Percentiles rank a stretch among this genome's conserved stretches.
These are phyloP conservation scores for Astragalus glycyphyllos DNA, from an alignment of 306 rosid genomes.

Conservation along the genomic window DNA sequence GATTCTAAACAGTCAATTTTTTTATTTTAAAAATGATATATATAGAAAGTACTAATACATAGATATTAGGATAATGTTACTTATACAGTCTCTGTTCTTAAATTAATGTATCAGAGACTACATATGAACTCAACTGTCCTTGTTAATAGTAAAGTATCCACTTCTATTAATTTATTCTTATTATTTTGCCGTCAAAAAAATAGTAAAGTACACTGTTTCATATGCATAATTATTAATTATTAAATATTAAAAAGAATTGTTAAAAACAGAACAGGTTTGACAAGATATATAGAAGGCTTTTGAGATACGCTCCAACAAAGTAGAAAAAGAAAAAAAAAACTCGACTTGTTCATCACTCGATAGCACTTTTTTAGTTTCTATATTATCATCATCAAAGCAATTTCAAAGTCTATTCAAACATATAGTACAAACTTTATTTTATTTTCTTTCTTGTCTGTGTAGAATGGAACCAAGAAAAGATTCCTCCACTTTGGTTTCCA, in stretches of 20 bases:
- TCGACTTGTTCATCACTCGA: conserved; percentile 33
- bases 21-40: not conserved
- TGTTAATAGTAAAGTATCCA: not conserved
- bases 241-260: not conserved
- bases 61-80: not conserved
- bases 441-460: conserved; percentile 26
- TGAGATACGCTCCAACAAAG: conserved; percentile 36
- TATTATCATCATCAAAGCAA: no score
- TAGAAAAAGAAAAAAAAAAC: conserved; percentile 19
- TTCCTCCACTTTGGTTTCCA: conserved; percentile 22
- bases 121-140: conserved; percentile 5
- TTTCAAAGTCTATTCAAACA: conserved; percentile 38
- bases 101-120: not conserved
- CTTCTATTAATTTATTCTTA: no score
- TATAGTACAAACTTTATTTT: conserved; percentile 35
- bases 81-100: not conserved
- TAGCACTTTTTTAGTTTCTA: no score
- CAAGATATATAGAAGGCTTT: conserved; percentile 33
- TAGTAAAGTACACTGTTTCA: no score
- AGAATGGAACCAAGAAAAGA: conserved; percentile 32
- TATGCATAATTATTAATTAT: no score
- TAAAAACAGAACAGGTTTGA: not conserved
- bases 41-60: not conserved
- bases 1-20: not conserved
- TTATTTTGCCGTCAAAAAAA: no score